Base-by-base conservation (phyloP, 2,329 filamentous ascomycete species). In the Neonectria magnoliae region DNA sequence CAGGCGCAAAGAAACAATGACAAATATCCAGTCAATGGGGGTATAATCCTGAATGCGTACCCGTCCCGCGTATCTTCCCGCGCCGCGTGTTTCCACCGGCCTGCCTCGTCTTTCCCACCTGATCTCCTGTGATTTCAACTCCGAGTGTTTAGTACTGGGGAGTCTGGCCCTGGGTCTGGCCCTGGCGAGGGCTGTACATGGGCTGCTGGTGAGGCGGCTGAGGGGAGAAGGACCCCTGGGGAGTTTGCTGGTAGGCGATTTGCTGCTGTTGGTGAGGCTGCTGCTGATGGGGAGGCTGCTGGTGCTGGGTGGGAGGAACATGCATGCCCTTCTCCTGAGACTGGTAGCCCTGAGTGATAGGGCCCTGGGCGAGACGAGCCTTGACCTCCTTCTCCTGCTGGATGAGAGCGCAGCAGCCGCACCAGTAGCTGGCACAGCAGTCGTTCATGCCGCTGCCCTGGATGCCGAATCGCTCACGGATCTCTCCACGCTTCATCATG, bases 311-410 rank as follows among this genome's bases (percentile, higher is more conserved):
- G 22, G 69, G 51, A 50, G 70, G 78, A 78, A 81, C 78, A 16
- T 72, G 64, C 80, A 82, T 82, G 22, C 74, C 76, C 60, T 78
- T 73, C 67, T 78, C 76, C 62, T 79, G 73, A 50, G 74, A 60
- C 68, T 81, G 78, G 62, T 82, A 82, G 33, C 73, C 75, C 65
- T 79, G 73, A n/a, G 71, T 76, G 54, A 76, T 65, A 52, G 74
- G 73, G 2, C 69, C 71, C 18, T 67, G 68, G 10, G 72, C 66
- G 65, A 73, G 47, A 70, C 74, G 60, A 70, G 70, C 33, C 68
- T 73, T 71, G 67, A 84, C 81, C 71, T 89, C 87, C 68, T 87
- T 86, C 62, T 88, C 85, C 60, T 88, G 82, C 78, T 90, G 87
- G 67, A 88, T 81, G 62, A 88, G 75, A 6, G 81, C 80, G 71